Conservation (phyloP, 1,284 basidiomycete species). For the Leucoagaricus sp. region DNA sequence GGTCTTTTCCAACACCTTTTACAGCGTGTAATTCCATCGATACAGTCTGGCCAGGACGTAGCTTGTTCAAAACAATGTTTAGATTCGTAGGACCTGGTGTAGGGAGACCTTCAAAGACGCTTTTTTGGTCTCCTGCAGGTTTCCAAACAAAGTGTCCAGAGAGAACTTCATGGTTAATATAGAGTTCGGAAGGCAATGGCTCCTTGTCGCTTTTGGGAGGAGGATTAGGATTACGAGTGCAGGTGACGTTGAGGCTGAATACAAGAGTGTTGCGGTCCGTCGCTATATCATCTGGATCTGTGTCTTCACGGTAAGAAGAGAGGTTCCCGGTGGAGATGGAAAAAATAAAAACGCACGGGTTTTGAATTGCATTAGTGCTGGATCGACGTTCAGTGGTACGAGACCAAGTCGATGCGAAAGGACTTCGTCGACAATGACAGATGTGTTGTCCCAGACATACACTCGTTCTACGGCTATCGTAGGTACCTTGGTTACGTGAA, state of each 20-base stretch:
- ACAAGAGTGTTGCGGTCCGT: constrained; percentile 94
- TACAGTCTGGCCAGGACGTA: constrained; percentile 87
- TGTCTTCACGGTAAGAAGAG: constrained; percentile 9
- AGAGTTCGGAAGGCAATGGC: constrained; percentile 64
- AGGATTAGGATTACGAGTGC: constrained; percentile 57
- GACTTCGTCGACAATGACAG: constrained; percentile 94
- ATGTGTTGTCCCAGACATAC: constrained; percentile 96
- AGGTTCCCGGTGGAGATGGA: neutral
- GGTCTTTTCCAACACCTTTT: constrained; percentile 95
- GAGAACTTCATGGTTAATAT: constrained; percentile 73
- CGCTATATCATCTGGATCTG: constrained; percentile 52
- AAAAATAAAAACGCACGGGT: constrained; percentile 29
- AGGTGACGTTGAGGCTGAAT: constrained; percentile 78
- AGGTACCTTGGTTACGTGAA: constrained; percentile 63
- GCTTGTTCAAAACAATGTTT: constrained; percentile 92
- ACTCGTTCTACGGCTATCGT: constrained; percentile 93
- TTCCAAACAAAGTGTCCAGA: constrained; percentile 84
- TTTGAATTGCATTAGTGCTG: constrained; percentile 58
- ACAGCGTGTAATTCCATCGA: constrained; percentile 90
- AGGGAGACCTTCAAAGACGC: constrained; percentile 48
- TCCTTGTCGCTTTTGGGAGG: constrained; percentile 57
- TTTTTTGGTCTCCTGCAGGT: constrained; percentile 84
- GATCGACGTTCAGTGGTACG: constrained; percentile 88
- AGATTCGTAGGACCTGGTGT: constrained; percentile 73
- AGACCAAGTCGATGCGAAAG: constrained; percentile 90